A percentile compares a stretch with the other conserved stretches of the same genome.
Conservation (phyloP, 179 eudicot genomes). For the Patellifolia procumbens region DNA sequence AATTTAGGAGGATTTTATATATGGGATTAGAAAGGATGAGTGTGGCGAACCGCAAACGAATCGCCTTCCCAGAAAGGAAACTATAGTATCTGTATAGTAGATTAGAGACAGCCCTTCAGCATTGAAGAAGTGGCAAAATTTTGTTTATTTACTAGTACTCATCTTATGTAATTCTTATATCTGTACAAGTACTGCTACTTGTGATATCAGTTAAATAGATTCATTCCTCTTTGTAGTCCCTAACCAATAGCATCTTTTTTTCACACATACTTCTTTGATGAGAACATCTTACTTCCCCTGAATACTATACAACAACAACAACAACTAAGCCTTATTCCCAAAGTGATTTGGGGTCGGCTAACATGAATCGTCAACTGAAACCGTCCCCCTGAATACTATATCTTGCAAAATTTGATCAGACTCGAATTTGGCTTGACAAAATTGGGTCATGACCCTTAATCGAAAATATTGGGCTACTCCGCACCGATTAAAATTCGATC, state of each 20-base stretch:
- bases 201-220: neutral
- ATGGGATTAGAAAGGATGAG: constrained; percentile 7
- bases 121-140: neutral
- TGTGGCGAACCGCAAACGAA: neutral
- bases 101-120: neutral
- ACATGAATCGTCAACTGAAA: too few relatives aligned
- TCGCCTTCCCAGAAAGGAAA: neutral
- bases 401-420: too few relatives aligned
- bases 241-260: neutral
- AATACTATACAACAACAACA: too few relatives aligned
- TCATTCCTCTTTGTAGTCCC: neutral
- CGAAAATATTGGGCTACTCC: too few relatives aligned
- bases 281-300: neutral
- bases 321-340: too few relatives aligned
- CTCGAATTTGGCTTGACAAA: too few relatives aligned
- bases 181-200: constrained; percentile 3
- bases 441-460: too few relatives aligned
- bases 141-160: neutral
- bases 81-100: neutral
- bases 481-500: too few relatives aligned
- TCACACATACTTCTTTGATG: neutral
- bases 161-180: neutral
- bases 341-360: too few relatives aligned
- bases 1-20: constrained; percentile 9
- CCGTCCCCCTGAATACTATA: too few relatives aligned